Conservation (phyloP, 176 grass and related monocot genomes). For the barley (Hordeum vulgare) region MorexV3_pseudomolecules_assembly NC_058520.1:17970606-17971105, state of each 20-base stretch:
- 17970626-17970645: not conserved
- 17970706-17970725: not conserved
- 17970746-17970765: not conserved
- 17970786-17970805: not conserved
- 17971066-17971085: not conserved
- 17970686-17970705: not conserved
- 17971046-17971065: not conserved
- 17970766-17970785: not conserved
- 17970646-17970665: not conserved
- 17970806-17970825: not conserved
- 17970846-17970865: not conserved
- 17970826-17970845: not conserved
- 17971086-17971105: not conserved
- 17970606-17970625: not conserved
- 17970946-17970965: not conserved
- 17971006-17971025: too few species aligned
- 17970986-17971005: not conserved
- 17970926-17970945: not conserved
- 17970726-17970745: not conserved
- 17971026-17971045: not conserved
- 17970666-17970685: not conserved
- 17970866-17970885: conserved; percentile 3
- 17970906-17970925: conserved; percentile 38
- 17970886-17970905: not conserved
- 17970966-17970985: not conserved